These are phyloP conservation scores for Comarum palustre DNA, from an alignment of 306 rosid genomes.

Conservation along the genomic window DNA sequence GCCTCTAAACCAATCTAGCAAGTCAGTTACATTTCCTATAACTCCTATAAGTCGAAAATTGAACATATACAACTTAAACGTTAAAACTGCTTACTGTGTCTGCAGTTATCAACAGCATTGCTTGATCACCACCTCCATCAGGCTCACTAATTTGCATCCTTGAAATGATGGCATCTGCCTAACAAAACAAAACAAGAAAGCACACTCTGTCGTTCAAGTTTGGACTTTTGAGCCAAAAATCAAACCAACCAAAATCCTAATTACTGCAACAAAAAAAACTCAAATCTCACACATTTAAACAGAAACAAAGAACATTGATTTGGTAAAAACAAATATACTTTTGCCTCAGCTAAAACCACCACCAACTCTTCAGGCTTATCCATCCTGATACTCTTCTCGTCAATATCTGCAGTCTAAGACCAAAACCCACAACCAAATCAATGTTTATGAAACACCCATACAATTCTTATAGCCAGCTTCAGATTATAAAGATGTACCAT, in stretches of 20 bases:
- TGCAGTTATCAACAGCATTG: conserved; percentile 72
- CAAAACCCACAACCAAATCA: conserved; percentile 23
- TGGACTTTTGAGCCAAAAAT: not conserved
- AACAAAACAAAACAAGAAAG: conserved; percentile 23
- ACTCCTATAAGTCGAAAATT: not conserved
- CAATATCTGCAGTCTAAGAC: conserved; percentile 77
- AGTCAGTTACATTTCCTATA: not conserved
- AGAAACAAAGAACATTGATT: not conserved
- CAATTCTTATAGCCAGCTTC: not conserved
- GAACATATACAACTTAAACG: not conserved
- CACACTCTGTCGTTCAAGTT: conserved; percentile 8
- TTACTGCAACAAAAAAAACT: not conserved
- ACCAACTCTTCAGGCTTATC: conserved; percentile 81
- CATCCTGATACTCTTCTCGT: conserved; percentile 71
- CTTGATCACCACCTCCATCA: conserved; percentile 39
- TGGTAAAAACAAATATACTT: conserved; percentile 37
- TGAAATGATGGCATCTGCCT: conserved; percentile 90
- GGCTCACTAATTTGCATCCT: conserved; percentile 40
- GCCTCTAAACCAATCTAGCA: not conserved
- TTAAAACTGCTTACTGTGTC: conserved; percentile 63
- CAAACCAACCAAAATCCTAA: not conserved
- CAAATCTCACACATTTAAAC: not conserved
- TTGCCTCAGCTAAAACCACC: conserved; percentile 76
- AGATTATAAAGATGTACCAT: conserved; percentile 42
- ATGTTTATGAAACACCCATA: conserved; percentile 16